These are phyloP conservation scores for Capsicum rhomboideum DNA, from an alignment of 257 asterid genomes.

Conservation along the genomic window DNA sequence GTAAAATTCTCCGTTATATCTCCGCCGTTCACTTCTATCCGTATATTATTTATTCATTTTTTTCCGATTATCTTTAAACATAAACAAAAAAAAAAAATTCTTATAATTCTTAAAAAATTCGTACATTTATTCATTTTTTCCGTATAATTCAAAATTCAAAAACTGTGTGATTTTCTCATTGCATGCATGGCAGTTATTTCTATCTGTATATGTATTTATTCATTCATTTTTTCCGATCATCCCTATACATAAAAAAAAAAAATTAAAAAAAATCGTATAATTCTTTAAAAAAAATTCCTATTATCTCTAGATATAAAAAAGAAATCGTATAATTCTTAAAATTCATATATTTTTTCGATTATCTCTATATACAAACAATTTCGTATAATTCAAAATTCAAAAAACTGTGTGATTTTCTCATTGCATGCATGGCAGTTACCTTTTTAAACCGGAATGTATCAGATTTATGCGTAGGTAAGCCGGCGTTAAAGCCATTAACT, in stretches of 20 bases:
- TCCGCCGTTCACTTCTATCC: background rate
- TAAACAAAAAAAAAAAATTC: too few species aligned
- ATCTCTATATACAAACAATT: too few species aligned
- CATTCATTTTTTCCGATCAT: background rate
- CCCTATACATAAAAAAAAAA: background rate
- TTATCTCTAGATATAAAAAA: background rate
- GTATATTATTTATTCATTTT: background rate
- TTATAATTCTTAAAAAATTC: too few species aligned
- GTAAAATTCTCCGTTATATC: background rate
- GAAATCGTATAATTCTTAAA: too few species aligned
- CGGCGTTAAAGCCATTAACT: conserved; percentile 52
- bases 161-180: too few species aligned
- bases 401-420: background rate
- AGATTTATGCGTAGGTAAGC: conserved; percentile 82
- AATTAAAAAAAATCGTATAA: too few species aligned
- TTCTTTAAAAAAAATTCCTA: background rate
- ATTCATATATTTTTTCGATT: background rate
- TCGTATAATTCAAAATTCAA: background rate
- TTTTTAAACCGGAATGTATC: conserved; percentile 49
- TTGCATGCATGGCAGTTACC: conserved; percentile 27
- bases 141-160: background rate
- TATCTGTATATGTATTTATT: background rate
- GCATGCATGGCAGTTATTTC: too few species aligned
- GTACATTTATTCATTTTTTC: background rate
- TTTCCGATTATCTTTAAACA: background rate